Evolutionary conservation across 2,329 filamentous ascomycete species (phyloP).

Genomic region (Hypoxylon sp.): DNA sequence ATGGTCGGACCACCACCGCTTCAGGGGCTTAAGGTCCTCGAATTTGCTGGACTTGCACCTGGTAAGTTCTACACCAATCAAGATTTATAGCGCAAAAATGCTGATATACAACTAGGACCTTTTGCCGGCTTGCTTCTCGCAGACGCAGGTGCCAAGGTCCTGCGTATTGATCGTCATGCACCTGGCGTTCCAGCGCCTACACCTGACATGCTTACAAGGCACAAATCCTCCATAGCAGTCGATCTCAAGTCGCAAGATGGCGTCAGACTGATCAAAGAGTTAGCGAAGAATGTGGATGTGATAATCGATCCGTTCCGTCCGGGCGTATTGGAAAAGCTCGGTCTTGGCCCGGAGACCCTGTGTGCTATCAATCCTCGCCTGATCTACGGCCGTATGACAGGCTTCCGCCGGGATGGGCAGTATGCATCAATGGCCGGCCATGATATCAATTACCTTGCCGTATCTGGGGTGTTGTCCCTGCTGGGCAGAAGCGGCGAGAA

Average conservation of each 20-base stretch:
- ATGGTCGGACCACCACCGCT: conserved; percentile 62
- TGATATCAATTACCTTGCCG: conserved; percentile 96
- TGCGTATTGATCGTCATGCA: conserved; percentile 82
- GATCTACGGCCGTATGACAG: conserved; percentile 88
- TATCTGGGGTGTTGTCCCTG: conserved; percentile 83
- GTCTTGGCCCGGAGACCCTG: conserved; percentile 80
- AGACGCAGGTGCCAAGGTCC: conserved; percentile 88
- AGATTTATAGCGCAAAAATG: neutral
- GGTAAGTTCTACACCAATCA: conserved; percentile 58
- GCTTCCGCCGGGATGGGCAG: conserved; percentile 87
- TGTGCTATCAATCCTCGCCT: conserved; percentile 78
- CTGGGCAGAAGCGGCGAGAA: conserved; percentile 78
- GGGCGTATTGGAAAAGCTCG: conserved; percentile 87
- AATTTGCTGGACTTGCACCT: conserved; percentile 74
- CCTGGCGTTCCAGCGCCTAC: conserved; percentile 60
- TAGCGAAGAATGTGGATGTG: conserved; percentile 78
- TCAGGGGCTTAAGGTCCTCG: conserved; percentile 69
- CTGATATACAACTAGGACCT: conserved; percentile 70
- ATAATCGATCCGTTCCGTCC: conserved; percentile 95
- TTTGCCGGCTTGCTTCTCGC: conserved; percentile 91
- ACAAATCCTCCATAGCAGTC: conserved; percentile 84
- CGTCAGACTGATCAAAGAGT: conserved; percentile 73
- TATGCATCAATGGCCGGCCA: conserved; percentile 93
- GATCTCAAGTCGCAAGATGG: conserved; percentile 80
- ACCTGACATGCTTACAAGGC: conserved; percentile 81